Conservation (phyloP, 176 grass and related monocot species). For the Bolboschoenus planiculmis region DNA sequence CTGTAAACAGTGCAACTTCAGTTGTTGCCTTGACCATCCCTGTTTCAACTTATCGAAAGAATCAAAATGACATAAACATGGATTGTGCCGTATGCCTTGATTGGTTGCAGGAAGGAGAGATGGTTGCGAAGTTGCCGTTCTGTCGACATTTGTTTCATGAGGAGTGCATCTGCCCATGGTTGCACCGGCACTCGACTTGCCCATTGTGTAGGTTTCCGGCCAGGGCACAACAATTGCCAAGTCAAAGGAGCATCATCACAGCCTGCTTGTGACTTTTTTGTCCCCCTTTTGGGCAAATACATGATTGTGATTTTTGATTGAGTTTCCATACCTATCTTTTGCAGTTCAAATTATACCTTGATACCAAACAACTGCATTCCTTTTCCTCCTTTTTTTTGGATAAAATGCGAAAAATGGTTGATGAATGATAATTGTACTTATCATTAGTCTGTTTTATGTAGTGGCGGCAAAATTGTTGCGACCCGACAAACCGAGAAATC, state of each 20-base stretch:
- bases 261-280: background rate
- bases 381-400: no score
- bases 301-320: no score
- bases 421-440: no score
- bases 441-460: no score
- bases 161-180: background rate
- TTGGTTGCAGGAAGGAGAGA: background rate
- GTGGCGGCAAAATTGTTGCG: no score
- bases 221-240: background rate
- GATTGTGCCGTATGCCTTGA: background rate
- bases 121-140: background rate
- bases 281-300: no score
- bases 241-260: background rate
- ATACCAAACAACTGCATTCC: no score
- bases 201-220: background rate
- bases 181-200: background rate
- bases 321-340: no score
- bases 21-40: background rate
- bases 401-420: no score
- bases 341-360: no score
- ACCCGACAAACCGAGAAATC: no score
- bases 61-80: background rate
- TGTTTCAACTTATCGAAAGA: background rate
- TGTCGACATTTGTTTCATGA: background rate
- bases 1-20: background rate